Base-by-base conservation (phyloP, 805 yeast genomes). In the Lipomyces starkeyi region DNA sequence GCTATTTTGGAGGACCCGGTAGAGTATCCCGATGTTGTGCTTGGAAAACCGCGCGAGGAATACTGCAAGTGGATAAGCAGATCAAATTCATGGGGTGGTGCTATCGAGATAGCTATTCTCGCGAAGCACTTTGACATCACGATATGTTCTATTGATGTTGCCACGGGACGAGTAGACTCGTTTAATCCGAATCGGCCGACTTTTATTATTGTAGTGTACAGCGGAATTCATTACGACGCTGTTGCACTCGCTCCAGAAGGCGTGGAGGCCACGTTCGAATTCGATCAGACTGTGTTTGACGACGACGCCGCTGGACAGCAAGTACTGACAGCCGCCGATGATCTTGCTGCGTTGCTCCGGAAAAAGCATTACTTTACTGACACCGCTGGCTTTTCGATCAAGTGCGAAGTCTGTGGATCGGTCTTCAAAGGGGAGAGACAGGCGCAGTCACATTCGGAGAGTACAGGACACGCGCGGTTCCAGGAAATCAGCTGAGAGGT, bases 11-110 rank as follows among this genome's bases (percentile, higher is more conserved):
- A 73, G 2, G 79, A 85, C 66, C 81, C 84, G 25, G 78, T 77
- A 0, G 81, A 80, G 20, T 90, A 86, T 75, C 81, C 80, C 59
- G 88, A 83, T 52, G 88, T 86, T 0, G 83, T 88, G 2, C 78
- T 90, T 59, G 93, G 91, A 2, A 81, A 80, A 67, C 78, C 83
- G 0, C 76, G 79, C 1, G 74, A 75, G 0, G 83, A 84, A 9
- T 90, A 90, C 74, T 78, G 84, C 43, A 69, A 78, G 6, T 90
- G 95, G 94, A 90, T 90, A 27, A 71, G 75, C 58, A 79, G 83
- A 65, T 83, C 83, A 22, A 86, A 83, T 47, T 83, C 89, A 20
- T 90, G 95, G 96, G 96, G 96, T 37, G 96, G 96, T 6, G 94
- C 91, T 2, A 89, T 90, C 59, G 96, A 90, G 75, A 78, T 90